These are phyloP conservation scores for Gigaspora rosea DNA, from an alignment of 192 early-diverging fungal species.

Conservation along the genomic window DNA sequence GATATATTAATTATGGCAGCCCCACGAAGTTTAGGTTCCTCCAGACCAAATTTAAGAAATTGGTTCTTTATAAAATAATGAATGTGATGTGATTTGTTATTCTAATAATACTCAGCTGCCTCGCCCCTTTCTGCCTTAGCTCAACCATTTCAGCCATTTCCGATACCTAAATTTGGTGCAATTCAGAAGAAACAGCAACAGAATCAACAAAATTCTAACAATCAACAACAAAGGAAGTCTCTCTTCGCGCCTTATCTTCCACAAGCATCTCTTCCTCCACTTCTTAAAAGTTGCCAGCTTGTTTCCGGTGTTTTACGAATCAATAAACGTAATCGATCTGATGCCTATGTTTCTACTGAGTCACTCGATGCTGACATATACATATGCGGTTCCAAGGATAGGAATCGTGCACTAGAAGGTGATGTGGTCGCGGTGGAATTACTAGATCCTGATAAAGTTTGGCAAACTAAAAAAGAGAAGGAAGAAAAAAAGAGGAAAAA, in stretches of 20 bases:
- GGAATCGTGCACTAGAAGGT: slow-evolving; percentile 86
- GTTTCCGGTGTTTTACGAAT: slow-evolving; percentile 80
- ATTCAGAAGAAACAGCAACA: slow-evolving; percentile 29
- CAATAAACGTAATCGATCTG: slow-evolving; percentile 81
- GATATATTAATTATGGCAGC: too few species aligned
- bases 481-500: slow-evolving; percentile 58
- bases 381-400: slow-evolving; percentile 69
- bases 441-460: slow-evolving; percentile 67
- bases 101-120: slow-evolving; percentile 23
- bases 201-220: slow-evolving; percentile 32
- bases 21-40: neutral
- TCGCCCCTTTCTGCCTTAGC: slow-evolving; percentile 20
- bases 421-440: slow-evolving; percentile 79
- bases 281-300: slow-evolving; percentile 53
- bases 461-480: slow-evolving; percentile 57
- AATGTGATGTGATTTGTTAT: slow-evolving; percentile 6
- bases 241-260: slow-evolving; percentile 60
- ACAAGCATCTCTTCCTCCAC: slow-evolving; percentile 53
- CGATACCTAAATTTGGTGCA: slow-evolving; percentile 2
- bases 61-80: slow-evolving; percentile 1
- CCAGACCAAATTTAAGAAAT: neutral
- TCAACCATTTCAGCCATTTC: slow-evolving; percentile 22
- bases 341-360: slow-evolving; percentile 87
- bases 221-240: slow-evolving; percentile 52
- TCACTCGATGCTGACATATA: slow-evolving; percentile 75